Conservation (phyloP, 2,329 filamentous ascomycete genomes). For the Sporothrix protearum region DNA sequence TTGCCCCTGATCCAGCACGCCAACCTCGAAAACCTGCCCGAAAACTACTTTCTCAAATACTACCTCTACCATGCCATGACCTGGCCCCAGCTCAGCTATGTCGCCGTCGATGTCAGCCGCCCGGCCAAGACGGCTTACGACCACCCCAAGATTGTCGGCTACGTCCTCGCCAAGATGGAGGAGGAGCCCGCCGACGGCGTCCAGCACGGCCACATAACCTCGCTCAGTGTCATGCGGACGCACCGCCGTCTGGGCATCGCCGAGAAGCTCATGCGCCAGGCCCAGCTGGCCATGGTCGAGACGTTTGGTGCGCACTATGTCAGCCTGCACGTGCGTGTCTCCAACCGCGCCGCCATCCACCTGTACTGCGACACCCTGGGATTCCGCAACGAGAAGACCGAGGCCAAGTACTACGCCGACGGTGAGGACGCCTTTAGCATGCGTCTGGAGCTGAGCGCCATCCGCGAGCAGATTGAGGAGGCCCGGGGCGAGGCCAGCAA, state of each 20-base stretch:
- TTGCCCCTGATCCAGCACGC: conserved; percentile 93
- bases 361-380: conserved; percentile 90
- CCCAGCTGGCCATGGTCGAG: conserved; percentile 94
- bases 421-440: conserved; percentile 95
- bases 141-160: conserved; percentile 96
- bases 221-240: conserved; percentile 91
- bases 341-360: conserved; percentile 84
- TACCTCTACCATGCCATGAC: conserved; percentile 98
- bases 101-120: conserved; percentile 86
- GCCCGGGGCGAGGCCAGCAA: conserved; percentile 35
- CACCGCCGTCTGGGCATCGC: conserved; percentile 87
- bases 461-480: conserved; percentile 48
- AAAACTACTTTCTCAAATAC: conserved; percentile 99
- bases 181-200: conserved; percentile 90
- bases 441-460: conserved; percentile 73
- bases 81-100: conserved; percentile 96
- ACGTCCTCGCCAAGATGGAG: conserved; percentile 99
- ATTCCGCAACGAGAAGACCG: conserved; percentile 82
- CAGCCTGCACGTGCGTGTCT: conserved; percentile 90
- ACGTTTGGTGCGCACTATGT: conserved; percentile 89
- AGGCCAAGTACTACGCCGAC: conserved; percentile 92
- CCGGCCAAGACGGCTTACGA: conserved; percentile 75
- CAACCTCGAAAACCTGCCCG: conserved; percentile 97
- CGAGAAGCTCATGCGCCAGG: conserved; percentile 96
- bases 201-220: conserved; percentile 94